Evolutionary conservation across 768 basidiomycete species (phyloP), one percentile per base, ranked within the genome.

Genomic region (Candolleomyces aberdarensis): DNA sequence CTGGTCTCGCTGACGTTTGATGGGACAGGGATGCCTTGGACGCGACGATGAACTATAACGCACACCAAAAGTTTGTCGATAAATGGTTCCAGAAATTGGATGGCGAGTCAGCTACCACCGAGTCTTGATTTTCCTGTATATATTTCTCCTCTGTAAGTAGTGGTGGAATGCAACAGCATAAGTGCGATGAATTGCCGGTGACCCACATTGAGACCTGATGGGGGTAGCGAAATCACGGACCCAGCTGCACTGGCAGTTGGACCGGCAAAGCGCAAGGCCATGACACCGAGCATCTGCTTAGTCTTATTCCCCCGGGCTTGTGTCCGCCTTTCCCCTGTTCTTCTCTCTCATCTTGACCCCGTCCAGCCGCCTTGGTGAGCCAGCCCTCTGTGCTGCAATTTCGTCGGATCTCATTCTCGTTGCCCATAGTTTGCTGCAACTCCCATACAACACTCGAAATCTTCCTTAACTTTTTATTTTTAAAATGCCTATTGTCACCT

Each of bases 41-140:
- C 59, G 76, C 85, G 0, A 85, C 81, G 8, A 70, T 91, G 63
- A 86, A 85, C 69, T 87, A 80, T 68, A 79, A 75, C 31, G 87
- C 83, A 0, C 92, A 94, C 64, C 73, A 79, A 31, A 87, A 86
- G 69, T 92, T 92, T 65, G 87, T 91, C 7, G 80, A 82, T 43
- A 85, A 85, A 68, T 86, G 85, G 78, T 75, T 92, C 43, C 80
- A 80, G 59, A 83, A 77, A 64, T 70, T 87, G 54, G 76, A 78
- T 55, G 70, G 70, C 13, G 81, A 83, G 58, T 63, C 64, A 20
- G 53, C 43, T 39, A 36, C 55, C 32, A 36, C 59, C 39, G 14
- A 13, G 17, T 36, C 36, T 36, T 36, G 36, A 36, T 2, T 36
- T 36, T 36, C 11, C 36, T 36, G 36, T 36, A 36, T 36, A 36